Evolutionary conservation across 805 yeast genomes (phyloP).

Genomic region (Metschnikowia similis): DNA sequence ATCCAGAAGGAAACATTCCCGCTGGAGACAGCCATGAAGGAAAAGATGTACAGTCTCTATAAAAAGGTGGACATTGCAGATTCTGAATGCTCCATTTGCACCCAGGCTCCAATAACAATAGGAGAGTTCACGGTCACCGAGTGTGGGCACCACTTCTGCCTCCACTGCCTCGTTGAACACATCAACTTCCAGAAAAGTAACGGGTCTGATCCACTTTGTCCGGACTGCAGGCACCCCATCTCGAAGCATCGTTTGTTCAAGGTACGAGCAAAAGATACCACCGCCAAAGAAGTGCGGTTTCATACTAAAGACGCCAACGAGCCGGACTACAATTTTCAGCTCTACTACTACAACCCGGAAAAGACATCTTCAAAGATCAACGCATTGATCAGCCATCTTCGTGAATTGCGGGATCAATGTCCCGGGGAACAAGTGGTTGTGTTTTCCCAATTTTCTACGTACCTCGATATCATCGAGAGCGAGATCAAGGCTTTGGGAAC

Average conservation of each 20-base stretch:
- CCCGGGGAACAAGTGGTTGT: conserved; percentile 76
- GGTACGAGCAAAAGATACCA: conserved; percentile 26
- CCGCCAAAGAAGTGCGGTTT: conserved; percentile 25
- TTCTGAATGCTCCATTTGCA: conserved; percentile 83
- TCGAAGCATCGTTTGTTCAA: conserved; percentile 47
- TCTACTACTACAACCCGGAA: conserved; percentile 45
- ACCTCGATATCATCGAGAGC: conserved; percentile 65
- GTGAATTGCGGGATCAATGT: conserved; percentile 47
- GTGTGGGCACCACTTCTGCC: conserved; percentile 81
- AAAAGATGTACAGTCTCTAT: conserved; percentile 27
- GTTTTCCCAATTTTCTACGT: conserved; percentile 86
- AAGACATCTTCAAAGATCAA: conserved; percentile 68
- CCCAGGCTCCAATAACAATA: conserved; percentile 56
- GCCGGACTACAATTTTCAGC: conserved; percentile 27
- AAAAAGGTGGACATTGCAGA: conserved; percentile 32
- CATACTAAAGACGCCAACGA: conserved; percentile 23
- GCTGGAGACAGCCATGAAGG: conserved; percentile 20
- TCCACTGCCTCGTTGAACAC: conserved; percentile 68
- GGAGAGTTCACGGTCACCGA: conserved; percentile 58
- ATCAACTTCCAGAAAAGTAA: conserved; percentile 59
- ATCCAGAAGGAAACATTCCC: conserved; percentile 15
- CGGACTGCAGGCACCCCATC: conserved; percentile 64
- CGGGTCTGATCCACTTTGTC: conserved; percentile 55
- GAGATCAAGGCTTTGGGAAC: conserved; percentile 43
- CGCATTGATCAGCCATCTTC: conserved; percentile 60